phyloP scores from a whole-genome alignment of 2,329 filamentous ascomycete species.

The Fusarium acutatum region DNA sequence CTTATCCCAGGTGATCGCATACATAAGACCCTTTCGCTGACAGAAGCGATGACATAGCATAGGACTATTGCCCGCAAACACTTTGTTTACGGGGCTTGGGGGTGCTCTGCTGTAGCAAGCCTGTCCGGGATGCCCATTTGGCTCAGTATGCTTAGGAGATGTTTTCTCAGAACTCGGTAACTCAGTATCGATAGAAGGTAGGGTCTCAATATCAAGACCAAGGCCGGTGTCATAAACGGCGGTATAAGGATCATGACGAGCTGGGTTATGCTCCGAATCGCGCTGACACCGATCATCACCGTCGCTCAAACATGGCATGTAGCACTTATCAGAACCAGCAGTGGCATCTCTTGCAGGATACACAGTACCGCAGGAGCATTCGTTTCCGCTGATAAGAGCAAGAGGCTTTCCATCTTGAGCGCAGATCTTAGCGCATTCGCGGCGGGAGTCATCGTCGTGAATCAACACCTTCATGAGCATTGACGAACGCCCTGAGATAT shows the following conservation, averaged over 20 bases:
- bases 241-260: not conserved
- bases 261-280: not conserved
- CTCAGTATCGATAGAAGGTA: not conserved
- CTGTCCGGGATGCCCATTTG: rapidly evolving
- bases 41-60: not conserved
- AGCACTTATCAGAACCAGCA: not conserved
- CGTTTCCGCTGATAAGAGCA: not conserved
- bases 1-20: not conserved
- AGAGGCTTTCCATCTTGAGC: not conserved
- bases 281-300: not conserved
- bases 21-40: rapidly evolving
- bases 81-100: rapidly evolving
- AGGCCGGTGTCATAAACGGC: not conserved
- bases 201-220: rapidly evolving
- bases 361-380: not conserved
- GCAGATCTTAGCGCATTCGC: not conserved
- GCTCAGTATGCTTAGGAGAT: rapidly evolving
- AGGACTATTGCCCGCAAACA: not conserved
- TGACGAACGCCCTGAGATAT: not conserved
- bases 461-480: not conserved
- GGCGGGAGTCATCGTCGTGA: not conserved
- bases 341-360: not conserved
- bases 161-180: not conserved
- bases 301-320: not conserved
- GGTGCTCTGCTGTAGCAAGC: not conserved